Evolutionary conservation across 2,329 filamentous ascomycete genomes (phyloP), one percentile per base, ranked within the genome.

Genomic region (Fusarium musae): DNA sequence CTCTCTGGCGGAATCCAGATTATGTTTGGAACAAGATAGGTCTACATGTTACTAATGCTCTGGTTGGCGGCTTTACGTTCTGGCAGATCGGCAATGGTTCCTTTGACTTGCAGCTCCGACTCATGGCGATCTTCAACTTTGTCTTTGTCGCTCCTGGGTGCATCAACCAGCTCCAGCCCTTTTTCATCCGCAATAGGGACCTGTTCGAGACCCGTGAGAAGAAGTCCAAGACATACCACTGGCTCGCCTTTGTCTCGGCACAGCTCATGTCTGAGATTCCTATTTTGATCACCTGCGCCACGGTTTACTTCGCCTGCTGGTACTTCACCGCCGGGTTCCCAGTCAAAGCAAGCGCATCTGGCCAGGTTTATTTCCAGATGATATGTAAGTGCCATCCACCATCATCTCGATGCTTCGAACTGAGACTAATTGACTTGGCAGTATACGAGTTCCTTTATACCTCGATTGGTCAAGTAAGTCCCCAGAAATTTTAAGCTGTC

Each of bases 1-100:
- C 59, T 6, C 15, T 61, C 8, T 94, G 85, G 83, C 87, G 92
- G 58, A 93, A 93, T 79, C 87, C 85, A 1, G 89, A 92, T 60
- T 93, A 93, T 72, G 81, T 91, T 67, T 89, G 89, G 80, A 91
- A 89, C 83, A 92, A 92, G 80, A 79, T 92, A 2, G 80, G 83
- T 1, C 80, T 91, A 5, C 89, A 91, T 75, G 82, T 91, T 17
- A 81, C 83, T 26, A 85, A 84, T 0, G 86, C 85, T 0, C 83
- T 91, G 2, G 89, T 91, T 81, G 89, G 88, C 75, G 89, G 88
- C 5, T 91, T 91, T 72, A 86, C 87, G 0, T 91, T 90, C 77
- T 91, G 88, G 88, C 87, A 85, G 79, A 84, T 91, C 32, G 87
- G 87, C 1, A 78, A 87, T 60, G 84, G 83, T 0, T 83, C 87